Percentiles rank a stretch among this genome's conserved stretches.
These are phyloP conservation scores for Diaporthe sp. DNA, from an alignment of 2,329 filamentous ascomycete genomes.

Conservation along the genomic window DNA sequence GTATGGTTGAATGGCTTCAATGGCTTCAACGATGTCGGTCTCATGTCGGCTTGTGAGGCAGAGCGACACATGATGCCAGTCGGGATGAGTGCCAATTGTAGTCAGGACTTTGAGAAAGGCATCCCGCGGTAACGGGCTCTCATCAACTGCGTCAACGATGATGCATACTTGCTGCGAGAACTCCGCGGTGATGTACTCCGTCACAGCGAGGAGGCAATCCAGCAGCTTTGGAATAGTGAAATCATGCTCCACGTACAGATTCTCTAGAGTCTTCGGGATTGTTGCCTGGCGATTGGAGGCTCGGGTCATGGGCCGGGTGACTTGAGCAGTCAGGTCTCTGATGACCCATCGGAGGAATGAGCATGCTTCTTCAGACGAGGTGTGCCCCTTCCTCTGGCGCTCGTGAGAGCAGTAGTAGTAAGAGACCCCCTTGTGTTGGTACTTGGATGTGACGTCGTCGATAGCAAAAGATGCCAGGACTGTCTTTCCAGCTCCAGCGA, in stretches of 20 bases:
- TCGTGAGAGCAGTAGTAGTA: slow-evolving; percentile 35
- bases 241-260: neutral
- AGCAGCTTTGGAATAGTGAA: neutral
- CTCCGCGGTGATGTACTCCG: neutral
- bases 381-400: slow-evolving; percentile 2
- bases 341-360: slow-evolving; percentile 30
- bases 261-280: neutral
- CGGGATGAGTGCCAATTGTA: neutral
- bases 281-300: rapidly evolving
- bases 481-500: slow-evolving; percentile 28
- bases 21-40: neutral
- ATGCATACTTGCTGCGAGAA: slow-evolving; percentile 18
- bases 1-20: neutral
- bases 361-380: neutral
- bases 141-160: slow-evolving; percentile 33
- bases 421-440: neutral
- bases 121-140: slow-evolving; percentile 1
- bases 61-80: slow-evolving; percentile 18
- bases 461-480: slow-evolving; percentile 31
- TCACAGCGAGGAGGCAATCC: neutral
- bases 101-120: slow-evolving; percentile 22
- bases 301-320: neutral
- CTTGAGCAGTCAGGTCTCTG: slow-evolving; percentile 17
- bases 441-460: neutral
- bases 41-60: slow-evolving; percentile 30